Evolutionary conservation across 495 filamentous ascomycete species (phyloP), one percentile per base, ranked within the genome.

Genomic region (Aspergillus mulundensis): DNA sequence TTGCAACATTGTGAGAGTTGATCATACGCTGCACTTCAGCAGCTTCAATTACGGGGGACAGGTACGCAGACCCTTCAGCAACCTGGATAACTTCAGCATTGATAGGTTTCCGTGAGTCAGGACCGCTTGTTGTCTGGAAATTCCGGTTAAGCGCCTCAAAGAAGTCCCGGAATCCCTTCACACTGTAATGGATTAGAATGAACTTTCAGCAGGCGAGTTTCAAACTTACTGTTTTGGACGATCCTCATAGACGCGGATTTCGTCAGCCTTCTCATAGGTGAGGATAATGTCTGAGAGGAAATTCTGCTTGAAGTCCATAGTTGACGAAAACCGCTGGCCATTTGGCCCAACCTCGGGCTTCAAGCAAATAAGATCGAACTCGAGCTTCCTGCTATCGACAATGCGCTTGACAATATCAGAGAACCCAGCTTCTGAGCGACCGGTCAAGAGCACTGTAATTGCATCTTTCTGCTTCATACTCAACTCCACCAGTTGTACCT

Each of bases 401-500:
- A 99, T 97, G 59, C 87, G 87, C 68, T 89, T 88, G 67, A 99
- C 81, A 19, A 97, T 77, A 0, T 87, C 80, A 23, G 83, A 76
- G 63, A 96, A 99, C 20, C 80, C 84, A 16, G 71, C 73, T 68
- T 95, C 90, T 19, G 83, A 79, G 12, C 94, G 82, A n/a, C 94
- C 94, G 11, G 94, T 99, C 34, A 99, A 76, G 2, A 99, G 82
- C 24, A 99, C 83, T 25, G 82, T 88, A 32, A 99, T 76, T 7
- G 88, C 87, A 71, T 96, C 91, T 56, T 89, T 87, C 65, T 97
- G 93, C 64, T 89, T 69, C 79, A 90, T 89, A 63, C 86, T 92
- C 48, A 97, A 77, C 66, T 78, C 68, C 1, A 96, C 89, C 25
- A 99, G 77, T 59, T 88, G 80, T 41, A 94, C 87, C 80, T 83